Base-by-base conservation (phyloP, 2,329 filamentous ascomycete species). In the Fusarium acutatum region DNA sequence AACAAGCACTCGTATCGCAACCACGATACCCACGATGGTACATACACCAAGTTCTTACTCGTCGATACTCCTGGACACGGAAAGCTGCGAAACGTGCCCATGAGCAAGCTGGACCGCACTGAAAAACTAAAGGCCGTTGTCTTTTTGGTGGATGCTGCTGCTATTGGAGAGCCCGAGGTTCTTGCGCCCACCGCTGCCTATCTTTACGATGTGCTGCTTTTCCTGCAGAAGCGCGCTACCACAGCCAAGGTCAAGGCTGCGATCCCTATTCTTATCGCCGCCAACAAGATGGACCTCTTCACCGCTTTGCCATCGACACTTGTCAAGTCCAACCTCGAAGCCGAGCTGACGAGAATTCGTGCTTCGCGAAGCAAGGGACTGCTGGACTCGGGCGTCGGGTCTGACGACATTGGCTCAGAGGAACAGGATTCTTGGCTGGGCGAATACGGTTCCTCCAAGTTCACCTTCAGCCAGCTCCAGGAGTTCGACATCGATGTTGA, bases 201-300 rank as follows among this genome's bases (percentile, higher is more conserved):
- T 80, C 89, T 99, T 18, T 94, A 98, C 84, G 95, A 98, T 70
- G 85, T 97, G 2, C 88, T 99, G n/a, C 87, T 98, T 7, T 81
- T 89, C 7, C 86, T 99, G 66, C 96, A 98, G 84, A 93, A 92
- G 82, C 88, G 92, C 52, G 88, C 90, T 54, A 88, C 89, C 37
- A 80, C 78, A 54, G 71, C 76, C 62, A 82, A 80, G 73, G 72
- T 78, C 47, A 82, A 80, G 76, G 71, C 67, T 5, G 73, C 87
- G 50, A 87, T 96, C 14, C 91, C 93, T 0, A 88, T 99, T 13
- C 87, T 99, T 40, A 86, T 99, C 38, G 95, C 95, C 4, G 95
- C 95, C 60, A 99, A 98, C 83, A 99, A 99, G 87, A 89, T 95
- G 80, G 96, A 99, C 81, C 87, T 99, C 2, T 99, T 99, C 81